Evolutionary conservation across 495 filamentous ascomycete genomes (phyloP).

Genomic region (Daldinia caldariorum): DNA sequence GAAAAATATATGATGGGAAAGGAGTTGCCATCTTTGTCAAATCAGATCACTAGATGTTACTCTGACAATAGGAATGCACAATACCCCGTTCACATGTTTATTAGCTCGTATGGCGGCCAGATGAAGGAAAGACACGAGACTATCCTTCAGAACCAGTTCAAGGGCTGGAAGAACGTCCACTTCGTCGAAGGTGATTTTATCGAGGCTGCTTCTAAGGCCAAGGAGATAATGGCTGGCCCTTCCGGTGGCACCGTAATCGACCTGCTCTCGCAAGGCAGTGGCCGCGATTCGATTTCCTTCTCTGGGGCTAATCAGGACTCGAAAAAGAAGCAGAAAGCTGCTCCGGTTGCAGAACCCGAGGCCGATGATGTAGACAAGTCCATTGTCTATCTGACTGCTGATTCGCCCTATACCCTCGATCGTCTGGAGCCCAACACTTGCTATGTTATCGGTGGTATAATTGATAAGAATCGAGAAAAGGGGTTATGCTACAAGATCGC

Average conservation of each 20-base stretch:
- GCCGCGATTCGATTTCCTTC: slow-evolving; percentile 46
- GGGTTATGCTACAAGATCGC: slow-evolving; percentile 90
- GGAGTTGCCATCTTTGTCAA: slow-evolving; percentile 81
- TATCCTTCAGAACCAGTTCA: slow-evolving; percentile 70
- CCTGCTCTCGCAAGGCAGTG: slow-evolving; percentile 57
- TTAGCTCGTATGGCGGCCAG: slow-evolving; percentile 79
- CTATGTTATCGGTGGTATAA: slow-evolving; percentile 94
- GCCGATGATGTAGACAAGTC: slow-evolving; percentile 52
- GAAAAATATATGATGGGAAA: slow-evolving; percentile 86
- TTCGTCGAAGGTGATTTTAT: slow-evolving; percentile 77
- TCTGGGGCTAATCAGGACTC: neutral
- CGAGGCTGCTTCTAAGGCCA: slow-evolving; percentile 67
- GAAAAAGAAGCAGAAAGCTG: slow-evolving; percentile 33
- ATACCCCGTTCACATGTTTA: slow-evolving; percentile 72
- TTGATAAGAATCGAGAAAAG: slow-evolving; percentile 96
- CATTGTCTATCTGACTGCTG: slow-evolving; percentile 87
- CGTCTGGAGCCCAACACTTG: slow-evolving; percentile 82
- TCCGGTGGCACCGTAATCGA: slow-evolving; percentile 65
- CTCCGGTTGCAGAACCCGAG: slow-evolving; percentile 45
- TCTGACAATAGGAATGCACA: slow-evolving; percentile 78
- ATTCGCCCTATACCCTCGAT: slow-evolving; percentile 82
- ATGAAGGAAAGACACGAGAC: slow-evolving; percentile 84
- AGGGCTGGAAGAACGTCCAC: slow-evolving; percentile 79
- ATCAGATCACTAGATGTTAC: slow-evolving; percentile 87
- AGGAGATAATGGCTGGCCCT: slow-evolving; percentile 65